Evolutionary conservation across 306 rosid genomes (phyloP), one percentile per base, ranked within the genome.

Genomic region (Rosa lucieae): DNA sequence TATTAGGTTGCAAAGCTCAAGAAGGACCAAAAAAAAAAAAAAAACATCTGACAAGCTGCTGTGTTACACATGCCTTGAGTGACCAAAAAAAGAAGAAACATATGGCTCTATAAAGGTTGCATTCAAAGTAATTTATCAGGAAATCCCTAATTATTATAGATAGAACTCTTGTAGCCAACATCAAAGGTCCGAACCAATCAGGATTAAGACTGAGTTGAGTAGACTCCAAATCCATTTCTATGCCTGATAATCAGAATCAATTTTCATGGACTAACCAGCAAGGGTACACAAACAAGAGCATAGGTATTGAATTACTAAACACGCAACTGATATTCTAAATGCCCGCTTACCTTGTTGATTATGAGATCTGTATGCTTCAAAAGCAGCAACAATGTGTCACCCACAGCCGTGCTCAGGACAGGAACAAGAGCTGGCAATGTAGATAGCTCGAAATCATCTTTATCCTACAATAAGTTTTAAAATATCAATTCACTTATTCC

Each of bases 371-470:
- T 94, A 61, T 88, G 97, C 92, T 93, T 96, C 79, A 93, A 85
- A 85, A 96, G 94, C 49, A 96, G 90, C 87, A 96, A 83, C 70
- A 96, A 78, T 66, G 98, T 91, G 67, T 96, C 99, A 59, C 99
- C 97, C 42, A 85, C 76, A 72, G 99, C 99, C 56, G 92, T 78
- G 76, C 92, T 93, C 80, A 96, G 83, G 82, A 89, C 97, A 61
- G 99, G 98, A 85, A 90, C 94, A 77, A 96, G 99, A 46, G 98
- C 93, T 52, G 99, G 98, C 49, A 96, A 92, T 21, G 99, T 93
- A 59, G 93, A 91, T 61, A 88, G 88, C 96, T 93, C 99, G 80
- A 96, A 96, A 81, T 96, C 99, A 85, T 83, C 83, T 90, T 89
- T 93, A 73, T 93, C 99, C 99, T 93, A 85, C 84, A 83, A 79